Evolutionary conservation across 148 eudicot species (phyloP).

Genomic region (Persicaria maculosa): DNA sequence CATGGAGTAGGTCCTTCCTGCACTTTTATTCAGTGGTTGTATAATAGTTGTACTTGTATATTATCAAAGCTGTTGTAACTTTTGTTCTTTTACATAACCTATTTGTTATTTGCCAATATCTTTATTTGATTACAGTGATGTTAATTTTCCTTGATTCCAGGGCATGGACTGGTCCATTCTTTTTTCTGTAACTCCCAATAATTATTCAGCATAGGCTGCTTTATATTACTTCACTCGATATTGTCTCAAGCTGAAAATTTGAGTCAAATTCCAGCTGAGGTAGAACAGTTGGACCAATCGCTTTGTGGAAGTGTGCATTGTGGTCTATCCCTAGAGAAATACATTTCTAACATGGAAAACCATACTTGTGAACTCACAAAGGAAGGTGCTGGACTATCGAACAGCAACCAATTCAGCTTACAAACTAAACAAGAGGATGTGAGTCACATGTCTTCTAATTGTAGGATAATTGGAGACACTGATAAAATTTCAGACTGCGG

Average conservation of each 20-base stretch:
- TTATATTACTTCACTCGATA: not conserved
- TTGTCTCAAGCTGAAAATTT: conserved; percentile 7
- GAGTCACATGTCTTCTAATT: not conserved
- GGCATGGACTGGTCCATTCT: not conserved
- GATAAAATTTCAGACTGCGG: not conserved
- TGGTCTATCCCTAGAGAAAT: too few species aligned
- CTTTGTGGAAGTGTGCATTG: not conserved
- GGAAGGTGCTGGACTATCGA: not conserved
- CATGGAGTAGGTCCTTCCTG: not conserved
- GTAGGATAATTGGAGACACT: not conserved
- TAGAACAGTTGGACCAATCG: not conserved
- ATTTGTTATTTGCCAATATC: not conserved
- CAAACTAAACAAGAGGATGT: not conserved
- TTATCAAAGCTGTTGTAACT: not conserved
- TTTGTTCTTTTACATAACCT: not conserved
- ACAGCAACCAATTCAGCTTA: not conserved
- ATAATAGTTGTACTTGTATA: not conserved
- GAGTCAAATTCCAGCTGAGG: not conserved
- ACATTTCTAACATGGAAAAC: not conserved
- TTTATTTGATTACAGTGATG: not conserved
- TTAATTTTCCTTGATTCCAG: not conserved
- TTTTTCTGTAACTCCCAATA: not conserved
- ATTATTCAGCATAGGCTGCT: not conserved
- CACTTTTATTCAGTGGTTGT: not conserved
- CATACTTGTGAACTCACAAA: not conserved